Conservation (phyloP, 257 asterid genomes). For the Agastache rugosa region DNA sequence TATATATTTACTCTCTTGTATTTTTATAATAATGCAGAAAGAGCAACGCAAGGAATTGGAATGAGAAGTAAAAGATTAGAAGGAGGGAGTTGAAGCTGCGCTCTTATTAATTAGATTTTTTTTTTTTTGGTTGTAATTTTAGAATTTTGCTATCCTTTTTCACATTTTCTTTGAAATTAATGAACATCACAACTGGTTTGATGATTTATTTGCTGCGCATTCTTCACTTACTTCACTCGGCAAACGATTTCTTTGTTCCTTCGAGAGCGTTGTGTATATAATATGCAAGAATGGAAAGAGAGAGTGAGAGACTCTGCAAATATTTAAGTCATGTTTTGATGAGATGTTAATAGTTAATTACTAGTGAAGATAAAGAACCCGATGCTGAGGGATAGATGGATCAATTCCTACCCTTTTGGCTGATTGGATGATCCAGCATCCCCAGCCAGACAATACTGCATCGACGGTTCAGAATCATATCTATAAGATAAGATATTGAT, state of each 20-base stretch:
- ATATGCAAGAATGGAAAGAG: too few relatives aligned
- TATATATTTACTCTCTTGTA: neutral
- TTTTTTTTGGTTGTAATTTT: neutral
- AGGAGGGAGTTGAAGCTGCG: neutral
- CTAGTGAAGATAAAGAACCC: conserved; percentile 16
- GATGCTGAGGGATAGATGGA: neutral
- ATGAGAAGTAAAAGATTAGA: neutral
- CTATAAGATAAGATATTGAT: neutral
- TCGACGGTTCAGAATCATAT: neutral
- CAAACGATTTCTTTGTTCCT: neutral
- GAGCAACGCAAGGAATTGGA: neutral
- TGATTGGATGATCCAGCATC: neutral
- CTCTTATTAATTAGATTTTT: neutral
- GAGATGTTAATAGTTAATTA: conserved; percentile 10
- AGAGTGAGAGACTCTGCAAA: too few relatives aligned
- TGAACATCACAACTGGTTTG: neutral
- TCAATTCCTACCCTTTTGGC: neutral
- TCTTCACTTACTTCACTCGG: neutral
- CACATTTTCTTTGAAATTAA: neutral
- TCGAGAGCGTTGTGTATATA: too few relatives aligned
- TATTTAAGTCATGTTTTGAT: too few relatives aligned
- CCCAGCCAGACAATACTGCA: neutral
- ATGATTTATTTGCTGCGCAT: neutral
- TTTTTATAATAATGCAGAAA: neutral
- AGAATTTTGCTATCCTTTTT: neutral